Conservation (phyloP, 2,329 filamentous ascomycete species). For the Trichoderma atrobrunneum region DNA sequence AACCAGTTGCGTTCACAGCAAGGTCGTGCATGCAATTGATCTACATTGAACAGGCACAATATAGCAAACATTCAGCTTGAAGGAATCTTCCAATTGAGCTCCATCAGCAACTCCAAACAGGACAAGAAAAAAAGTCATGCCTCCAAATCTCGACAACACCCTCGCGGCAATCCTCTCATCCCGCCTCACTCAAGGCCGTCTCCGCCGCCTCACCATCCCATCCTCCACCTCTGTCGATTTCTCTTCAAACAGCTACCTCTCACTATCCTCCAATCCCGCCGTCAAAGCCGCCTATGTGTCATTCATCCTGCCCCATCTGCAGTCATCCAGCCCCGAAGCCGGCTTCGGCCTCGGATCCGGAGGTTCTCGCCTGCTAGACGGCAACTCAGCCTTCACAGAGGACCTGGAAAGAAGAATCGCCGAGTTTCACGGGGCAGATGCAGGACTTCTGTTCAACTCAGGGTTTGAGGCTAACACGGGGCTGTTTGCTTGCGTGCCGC, state of each 20-base stretch:
- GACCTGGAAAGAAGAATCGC: constrained; percentile 47
- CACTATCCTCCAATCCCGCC: constrained; percentile 55
- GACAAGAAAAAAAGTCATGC: neutral
- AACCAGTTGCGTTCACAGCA: neutral
- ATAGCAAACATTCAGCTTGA: neutral
- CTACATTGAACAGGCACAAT: neutral
- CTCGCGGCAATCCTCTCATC: constrained; percentile 29
- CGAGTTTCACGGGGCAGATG: constrained; percentile 43
- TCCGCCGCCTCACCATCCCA: constrained; percentile 52
- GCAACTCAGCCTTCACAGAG: constrained; percentile 46
- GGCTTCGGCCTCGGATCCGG: constrained; percentile 44
- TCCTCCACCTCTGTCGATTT: constrained; percentile 71
- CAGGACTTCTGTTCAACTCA: constrained; percentile 54
- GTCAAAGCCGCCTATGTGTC: constrained; percentile 63
- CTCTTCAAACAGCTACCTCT: constrained; percentile 77
- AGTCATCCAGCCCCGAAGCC: constrained; percentile 20
- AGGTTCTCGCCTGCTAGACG: constrained; percentile 53
- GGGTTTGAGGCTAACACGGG: constrained; percentile 67
- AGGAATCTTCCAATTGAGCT: neutral
- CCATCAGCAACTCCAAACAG: neutral
- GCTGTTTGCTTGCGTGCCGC: constrained; percentile 59
- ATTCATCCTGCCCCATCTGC: constrained; percentile 43
- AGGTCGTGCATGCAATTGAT: neutral
- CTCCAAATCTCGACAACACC: constrained; percentile 28
- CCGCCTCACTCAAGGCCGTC: constrained; percentile 34